phyloP scores from a whole-genome alignment of 164 flowering plant genomes.

The Vitis labrusca region DNA sequence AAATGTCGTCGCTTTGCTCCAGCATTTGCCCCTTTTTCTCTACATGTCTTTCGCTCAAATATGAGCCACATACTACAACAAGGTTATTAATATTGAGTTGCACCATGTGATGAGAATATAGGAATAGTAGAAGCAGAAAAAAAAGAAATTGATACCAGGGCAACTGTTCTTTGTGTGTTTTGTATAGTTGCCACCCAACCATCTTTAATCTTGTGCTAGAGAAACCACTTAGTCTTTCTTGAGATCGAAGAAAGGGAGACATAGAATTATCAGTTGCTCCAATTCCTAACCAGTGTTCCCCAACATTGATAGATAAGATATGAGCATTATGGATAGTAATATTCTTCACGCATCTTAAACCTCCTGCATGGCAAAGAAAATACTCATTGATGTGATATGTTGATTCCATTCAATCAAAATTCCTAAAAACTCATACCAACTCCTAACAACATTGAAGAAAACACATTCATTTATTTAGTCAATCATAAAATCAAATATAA shows the following conservation, averaged over 20 bases:
- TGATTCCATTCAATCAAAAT: background rate
- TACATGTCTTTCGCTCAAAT: too few relatives aligned
- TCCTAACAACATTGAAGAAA: background rate
- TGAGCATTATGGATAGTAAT: constrained; percentile 74
- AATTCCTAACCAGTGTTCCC: constrained; percentile 94
- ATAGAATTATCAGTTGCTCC: constrained; percentile 97
- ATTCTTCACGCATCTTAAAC: constrained; percentile 82
- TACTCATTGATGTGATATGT: background rate
- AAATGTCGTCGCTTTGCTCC: too few relatives aligned
- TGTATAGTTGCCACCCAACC: constrained; percentile 93
- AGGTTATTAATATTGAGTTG: too few relatives aligned
- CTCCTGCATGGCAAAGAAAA: constrained; percentile 44
- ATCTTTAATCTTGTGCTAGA: constrained; percentile 67
- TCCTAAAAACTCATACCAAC: background rate
- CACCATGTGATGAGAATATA: background rate
- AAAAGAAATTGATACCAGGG: constrained; percentile 52
- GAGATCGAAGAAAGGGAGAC: constrained; percentile 97
- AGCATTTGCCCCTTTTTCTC: too few relatives aligned
- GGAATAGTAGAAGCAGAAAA: background rate
- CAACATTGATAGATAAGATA: constrained; percentile 84
- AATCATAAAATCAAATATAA: background rate
- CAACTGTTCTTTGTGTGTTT: constrained; percentile 88
- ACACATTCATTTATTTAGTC: too few relatives aligned
- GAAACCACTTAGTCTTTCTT: constrained; percentile 83
- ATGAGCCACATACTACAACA: too few relatives aligned